Conservation (phyloP, 306 rosid species). For the Morella rubra region DNA sequence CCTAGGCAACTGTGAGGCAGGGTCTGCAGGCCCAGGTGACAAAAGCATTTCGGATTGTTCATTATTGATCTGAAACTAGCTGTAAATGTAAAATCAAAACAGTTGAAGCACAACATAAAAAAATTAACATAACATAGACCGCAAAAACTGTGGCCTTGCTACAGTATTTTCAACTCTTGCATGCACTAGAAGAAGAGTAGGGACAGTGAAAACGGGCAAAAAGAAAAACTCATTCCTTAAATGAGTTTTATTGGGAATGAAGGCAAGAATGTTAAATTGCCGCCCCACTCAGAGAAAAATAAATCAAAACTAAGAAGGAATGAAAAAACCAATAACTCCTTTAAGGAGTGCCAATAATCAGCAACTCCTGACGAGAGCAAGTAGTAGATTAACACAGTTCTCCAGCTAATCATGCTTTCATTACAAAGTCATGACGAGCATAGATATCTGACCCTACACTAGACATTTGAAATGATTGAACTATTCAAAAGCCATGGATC, state of each 20-base stretch:
- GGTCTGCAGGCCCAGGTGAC: not conserved
- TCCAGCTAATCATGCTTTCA: not conserved
- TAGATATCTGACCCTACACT: not conserved
- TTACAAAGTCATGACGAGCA: not conserved
- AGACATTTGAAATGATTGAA: not conserved
- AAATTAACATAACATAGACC: not conserved
- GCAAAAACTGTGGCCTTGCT: not conserved
- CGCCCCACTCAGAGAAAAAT: too few relatives aligned
- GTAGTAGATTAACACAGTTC: too few relatives aligned
- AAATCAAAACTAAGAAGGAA: too few relatives aligned
- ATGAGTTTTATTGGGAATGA: too few relatives aligned
- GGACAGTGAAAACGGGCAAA: not conserved
- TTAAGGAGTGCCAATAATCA: too few relatives aligned
- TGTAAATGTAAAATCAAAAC: not conserved
- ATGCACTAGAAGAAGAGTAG: not conserved
- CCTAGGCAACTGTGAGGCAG: not conserved
- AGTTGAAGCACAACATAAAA: not conserved
- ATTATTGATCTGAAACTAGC: not conserved
- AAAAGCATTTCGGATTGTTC: not conserved
- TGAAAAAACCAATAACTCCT: not conserved
- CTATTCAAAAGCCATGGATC: not conserved
- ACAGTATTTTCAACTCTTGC: not conserved
- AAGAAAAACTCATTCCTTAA: too few relatives aligned
- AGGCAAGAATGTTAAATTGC: too few relatives aligned
- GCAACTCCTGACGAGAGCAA: too few relatives aligned